Evolutionary conservation across 75 land plant genomes (phyloP), one percentile per base, ranked within the genome.

Genomic region (Larix kaempferi): DNA sequence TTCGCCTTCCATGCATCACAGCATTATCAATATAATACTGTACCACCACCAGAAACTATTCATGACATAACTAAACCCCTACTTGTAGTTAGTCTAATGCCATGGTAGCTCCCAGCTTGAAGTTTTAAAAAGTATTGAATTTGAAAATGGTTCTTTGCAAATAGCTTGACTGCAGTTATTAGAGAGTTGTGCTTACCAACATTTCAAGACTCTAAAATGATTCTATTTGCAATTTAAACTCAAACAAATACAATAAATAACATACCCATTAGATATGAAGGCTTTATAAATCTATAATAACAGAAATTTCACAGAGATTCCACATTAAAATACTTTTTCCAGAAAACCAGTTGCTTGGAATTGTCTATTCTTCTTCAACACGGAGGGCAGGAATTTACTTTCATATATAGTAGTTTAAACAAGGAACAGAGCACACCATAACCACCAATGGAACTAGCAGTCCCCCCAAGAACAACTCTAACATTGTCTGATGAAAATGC

Each of bases 401-500:
- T 73, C 10, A 54, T 49, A 71, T 73, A 25, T 54, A 41, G n/a
- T 41, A 49, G 49, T 21, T 39, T 39, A 77, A 81, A 26, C 37
- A 78, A 17, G 56, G 23, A 49, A 19, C 77, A 77, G 57, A 5
- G 29, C n/a, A 52, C n/a, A 83, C 78, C 78, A 75, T 63, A 61
- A 57, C 84, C 78, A 83, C 83, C 88, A 59, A 73, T 58, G 33
- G 85, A 71, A 19, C 60, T 80, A 0, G 92, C 56, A 27, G 75
- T 71, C 21, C 83, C 82, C 13, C 83, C 84, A 25, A 90, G 58
- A 61, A 87, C 59, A 83, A 91, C 52, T 84, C 82, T 87, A 16
- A 91, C 88, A 76, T 91, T 82, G 27, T 81, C 86, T 6, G 91
- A 87, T n/a, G 78, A 81, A 41, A 91, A 60, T 15, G 89, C 90